Base-by-base conservation (phyloP, 2,329 filamentous ascomycete genomes). In the Ceratocystis smalleyi region DNA sequence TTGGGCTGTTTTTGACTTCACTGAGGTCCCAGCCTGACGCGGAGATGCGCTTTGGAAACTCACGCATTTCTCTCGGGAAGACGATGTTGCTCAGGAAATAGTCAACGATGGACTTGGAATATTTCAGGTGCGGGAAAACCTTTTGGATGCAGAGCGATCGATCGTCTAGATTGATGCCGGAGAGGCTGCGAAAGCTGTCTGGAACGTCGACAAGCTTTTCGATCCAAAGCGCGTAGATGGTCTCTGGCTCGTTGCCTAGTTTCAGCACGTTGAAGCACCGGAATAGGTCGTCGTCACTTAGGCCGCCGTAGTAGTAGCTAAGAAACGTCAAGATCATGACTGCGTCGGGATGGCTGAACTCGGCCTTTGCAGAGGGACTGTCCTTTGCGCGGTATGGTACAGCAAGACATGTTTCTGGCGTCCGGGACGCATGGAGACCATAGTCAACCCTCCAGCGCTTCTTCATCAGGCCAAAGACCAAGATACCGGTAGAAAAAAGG, bases 391-490 rank as follows among this genome's bases (percentile, higher is more conserved):
- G 75, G 67, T 79, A 87, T 0, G 83, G 84, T 0, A 87, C 81
- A 0, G 80, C 79, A 0, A 86, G 75, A 61, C 70, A 74, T 0
- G 78, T 81, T 0, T 65, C 59, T 0, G 77, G 78, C 0, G 68
- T 67, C 1, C 81, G 71, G 0, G 67, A 69, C 0, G 69, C 66
- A 68, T 83, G 78, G 0, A 81, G 73, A 0, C 86, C 85, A 66
- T 84, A 89, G 63, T 87, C 79, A 0, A 89, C 84, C 2, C 80
- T 73, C 81, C 82, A 89, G 1, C 84, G 74, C 68, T 87, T 88
- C 12, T 79, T 72, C 0, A 73, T 71, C 0, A 88, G 72, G 0
- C 74, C 75, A 65, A 84, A 85, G 0, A 68, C 68, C 0, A 88
- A 68, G 0, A 88, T 73, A 0, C 82, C 79, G 0, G 75, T 71